Evolutionary conservation across 768 basidiomycete genomes (phyloP).

Genomic region (Saitozyma podzolica): DNA sequence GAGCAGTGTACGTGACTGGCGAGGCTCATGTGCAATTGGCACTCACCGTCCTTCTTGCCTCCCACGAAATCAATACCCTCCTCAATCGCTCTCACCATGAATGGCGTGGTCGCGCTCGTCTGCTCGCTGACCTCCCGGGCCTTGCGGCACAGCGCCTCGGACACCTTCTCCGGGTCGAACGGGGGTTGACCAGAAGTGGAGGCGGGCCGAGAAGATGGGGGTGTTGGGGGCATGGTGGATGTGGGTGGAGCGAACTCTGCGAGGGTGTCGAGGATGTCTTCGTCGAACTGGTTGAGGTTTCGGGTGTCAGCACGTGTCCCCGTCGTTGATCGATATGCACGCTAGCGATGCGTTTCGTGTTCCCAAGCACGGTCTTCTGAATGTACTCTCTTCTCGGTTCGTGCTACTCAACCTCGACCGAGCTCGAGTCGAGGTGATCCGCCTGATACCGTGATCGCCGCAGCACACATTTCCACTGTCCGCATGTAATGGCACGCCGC

Average conservation of each 20-base stretch:
- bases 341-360: too few species aligned
- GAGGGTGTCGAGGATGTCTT: slow-evolving; percentile 52
- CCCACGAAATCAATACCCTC: slow-evolving; percentile 71
- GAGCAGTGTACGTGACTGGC: too few species aligned
- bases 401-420: too few species aligned
- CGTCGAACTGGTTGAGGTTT: slow-evolving; percentile 41
- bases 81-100: slow-evolving; percentile 75
- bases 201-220: slow-evolving; percentile 15
- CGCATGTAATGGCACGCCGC: too few species aligned
- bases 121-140: slow-evolving; percentile 43
- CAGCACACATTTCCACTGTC: too few species aligned
- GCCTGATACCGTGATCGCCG: too few species aligned
- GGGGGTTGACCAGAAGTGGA: slow-evolving; percentile 22
- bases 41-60: slow-evolving; percentile 80
- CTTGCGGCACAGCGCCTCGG: slow-evolving; percentile 48
- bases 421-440: too few species aligned
- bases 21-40: too few species aligned
- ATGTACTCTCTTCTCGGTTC: too few species aligned
- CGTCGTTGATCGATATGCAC: too few species aligned
- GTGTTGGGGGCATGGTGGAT: slow-evolving; percentile 11
- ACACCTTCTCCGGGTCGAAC: slow-evolving; percentile 49
- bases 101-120: slow-evolving; percentile 61
- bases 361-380: too few species aligned
- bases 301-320: too few species aligned
- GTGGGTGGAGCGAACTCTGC: slow-evolving; percentile 39